Evolutionary conservation across 2,329 filamentous ascomycete species (phyloP), one percentile per base, ranked within the genome.

Genomic region (Cercospora berteroae): DNA sequence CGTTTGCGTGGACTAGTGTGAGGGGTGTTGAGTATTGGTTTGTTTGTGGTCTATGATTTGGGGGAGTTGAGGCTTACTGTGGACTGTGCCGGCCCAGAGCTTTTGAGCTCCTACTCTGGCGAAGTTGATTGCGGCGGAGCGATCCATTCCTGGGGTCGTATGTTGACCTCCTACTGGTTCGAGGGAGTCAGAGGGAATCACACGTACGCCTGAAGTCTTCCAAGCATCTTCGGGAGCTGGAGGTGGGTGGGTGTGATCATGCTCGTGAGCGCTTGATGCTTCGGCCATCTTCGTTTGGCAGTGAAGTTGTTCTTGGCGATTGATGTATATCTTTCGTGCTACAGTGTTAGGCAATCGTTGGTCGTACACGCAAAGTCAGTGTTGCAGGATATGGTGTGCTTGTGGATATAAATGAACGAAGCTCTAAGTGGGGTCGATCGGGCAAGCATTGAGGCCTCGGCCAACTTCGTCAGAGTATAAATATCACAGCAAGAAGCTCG

Each of bases 51-150:
- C n/a, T 8, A 23, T 52, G 48, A 55, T 13, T 3, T 55, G 33
- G 8, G 23, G 57, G 31, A 13, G 18, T 10, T 31, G 18, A n/a
- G 8, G 8, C 57, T 61, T 31, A 61, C 59, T 64, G 50, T 55
- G 29, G 23, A 83, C 81, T 1, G 81, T 82, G 0, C 81, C 81
- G 5, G 81, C 81, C 81, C 81, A 83, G 25, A 83, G 74, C 64
- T 81, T 81, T 67, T 82, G 77, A 0, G 81, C 81, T 16, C 81
- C 81, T 1, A 79, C 78, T 4, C 81, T 75, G 0, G 80, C 81
- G 63, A 81, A 78, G 71, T 81, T 81, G 67, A 83, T 79, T 2
- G 81, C 81, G n/a, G 80, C 80, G 20, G 78, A 77, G 8, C 81
- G 77, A 64, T 79, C 76, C 81, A 82, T 83, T 60, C 80, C 80